Conservation (phyloP, 2,329 filamentous ascomycete species). For the Aspergillus sp. region DNA sequence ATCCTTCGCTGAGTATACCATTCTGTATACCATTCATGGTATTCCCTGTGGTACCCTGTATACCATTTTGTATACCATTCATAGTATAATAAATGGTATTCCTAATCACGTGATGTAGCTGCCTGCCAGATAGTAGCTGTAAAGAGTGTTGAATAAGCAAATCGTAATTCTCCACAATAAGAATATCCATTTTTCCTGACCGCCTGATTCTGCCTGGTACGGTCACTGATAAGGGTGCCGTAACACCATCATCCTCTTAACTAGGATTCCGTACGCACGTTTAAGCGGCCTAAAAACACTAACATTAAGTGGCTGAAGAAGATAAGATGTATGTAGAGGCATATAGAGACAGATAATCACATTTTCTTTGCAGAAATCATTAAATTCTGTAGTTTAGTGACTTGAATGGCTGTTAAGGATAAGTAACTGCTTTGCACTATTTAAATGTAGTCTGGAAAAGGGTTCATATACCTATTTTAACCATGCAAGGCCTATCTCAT, state of each 20-base stretch:
- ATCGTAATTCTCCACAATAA: background rate
- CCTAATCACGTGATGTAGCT: too few relatives aligned
- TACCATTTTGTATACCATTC: too few relatives aligned
- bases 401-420: constrained; percentile 2
- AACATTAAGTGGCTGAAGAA: constrained; percentile 3
- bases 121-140: background rate
- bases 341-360: constrained; percentile 2
- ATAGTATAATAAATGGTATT: too few relatives aligned
- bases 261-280: constrained; percentile 1
- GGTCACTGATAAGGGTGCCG: too few relatives aligned
- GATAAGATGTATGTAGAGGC: constrained; percentile 2
- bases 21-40: too few relatives aligned
- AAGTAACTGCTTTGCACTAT: background rate
- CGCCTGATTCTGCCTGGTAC: background rate
- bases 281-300: constrained; percentile 5
- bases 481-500: background rate
- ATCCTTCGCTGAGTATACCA: too few relatives aligned
- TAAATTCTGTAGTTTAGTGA: constrained; percentile 3
- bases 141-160: background rate
- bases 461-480: background rate
- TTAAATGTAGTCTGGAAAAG: background rate
- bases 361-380: constrained; percentile 4
- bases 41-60: too few relatives aligned
- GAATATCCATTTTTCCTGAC: too few relatives aligned
- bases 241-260: constrained; percentile 1